Base-by-base conservation (phyloP, 495 filamentous ascomycete species). In the Penicillium lividum region DNA sequence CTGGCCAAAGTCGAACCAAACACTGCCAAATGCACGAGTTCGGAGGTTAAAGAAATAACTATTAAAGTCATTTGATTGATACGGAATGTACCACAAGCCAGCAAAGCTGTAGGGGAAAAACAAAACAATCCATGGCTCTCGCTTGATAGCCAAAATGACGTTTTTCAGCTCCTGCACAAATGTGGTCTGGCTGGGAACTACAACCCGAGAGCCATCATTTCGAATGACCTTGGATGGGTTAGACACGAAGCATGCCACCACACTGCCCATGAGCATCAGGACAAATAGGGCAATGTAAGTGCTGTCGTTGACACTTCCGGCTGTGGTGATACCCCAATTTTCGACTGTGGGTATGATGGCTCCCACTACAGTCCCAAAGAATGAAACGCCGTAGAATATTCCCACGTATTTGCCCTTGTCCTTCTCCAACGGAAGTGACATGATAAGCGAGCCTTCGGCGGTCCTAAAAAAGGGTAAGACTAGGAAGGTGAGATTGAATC, bases 1-100 rank as follows among this genome's bases (percentile, higher is more conserved):
- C 18, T 61, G 59, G n/a, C 59, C 59, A 53, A 61, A 61, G 27
- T 61, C 59, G 36, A 61, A 61, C 59, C 59, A 61, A 6, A 61
- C 29, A 47, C 45, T 57, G 27, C 53, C 59, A 38, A 61, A 61
- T 9, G 59, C 59, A 13, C 59, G 53, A 7, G 59, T 61, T 33
- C 59, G 53, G 2, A 61, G 59, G 30, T 61, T 36, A 38, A 61
- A 61, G 31, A 48, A 61, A 44, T 61, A 61, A 11, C 30, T 28
- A 10, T 61, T 61, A 38, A 38, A 61, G 18, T 61, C 59, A 28
- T 61, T 61, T 47, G 54, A 57, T 15, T 61, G 59, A 16, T 61
- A 61, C n/a, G 59, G 59, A 28, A 61, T 61, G 16, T 61, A 61
- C 59, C 47, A 61, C n/a, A 61, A 25, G 5, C 59, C 54, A 4